Base-by-base conservation (phyloP, 1,284 basidiomycete genomes). In the Sanghuangporus baumii region DNA sequence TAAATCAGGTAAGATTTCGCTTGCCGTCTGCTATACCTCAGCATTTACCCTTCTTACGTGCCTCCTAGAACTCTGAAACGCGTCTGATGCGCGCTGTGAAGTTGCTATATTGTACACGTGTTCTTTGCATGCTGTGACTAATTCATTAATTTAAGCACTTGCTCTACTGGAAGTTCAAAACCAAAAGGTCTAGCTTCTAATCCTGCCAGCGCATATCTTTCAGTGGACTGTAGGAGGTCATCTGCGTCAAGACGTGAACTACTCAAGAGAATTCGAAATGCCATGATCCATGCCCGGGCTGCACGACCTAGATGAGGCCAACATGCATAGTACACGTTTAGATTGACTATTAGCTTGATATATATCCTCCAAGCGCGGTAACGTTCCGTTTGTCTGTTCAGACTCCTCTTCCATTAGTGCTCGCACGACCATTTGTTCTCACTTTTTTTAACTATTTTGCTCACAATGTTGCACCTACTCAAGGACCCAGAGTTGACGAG, bases 401-500 rank as follows among this genome's bases (percentile, higher is more conserved):
- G 51, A 26, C 47, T 36, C 11, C 47, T 18, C 47, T 36, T 34
- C 31, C 31, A 57, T 47, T 31, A 14, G 36, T 51, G 11, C 38
- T 52, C 48, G 11, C 46, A 31, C 48, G 16, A 8, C 26, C 59
- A 14, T 38, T 40, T 41, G 26, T 34, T 54, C 46, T 71, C 69
- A 41, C 70, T 56, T 78, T 80, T 72, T 70, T 68, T 38, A 71
- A 74, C 20, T 16, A 54, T 31, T 54, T 18, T 9, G 71, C 78
- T 70, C 62, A 87, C 87, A 80, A 73, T 77, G 63, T 77, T 80
- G 50, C 69, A 73, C 64, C 81, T 90, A 67, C 80, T 89, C 66
- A 81, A 81, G 64, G 85, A 89, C 68, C 75, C 81, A n/a, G 86
- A 86, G 51, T 81, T 80, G 16, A 79, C 83, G 23, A 77, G 74